phyloP scores from a whole-genome alignment of 2,329 filamentous ascomycete species.

The Aspergillus sp. region DNA sequence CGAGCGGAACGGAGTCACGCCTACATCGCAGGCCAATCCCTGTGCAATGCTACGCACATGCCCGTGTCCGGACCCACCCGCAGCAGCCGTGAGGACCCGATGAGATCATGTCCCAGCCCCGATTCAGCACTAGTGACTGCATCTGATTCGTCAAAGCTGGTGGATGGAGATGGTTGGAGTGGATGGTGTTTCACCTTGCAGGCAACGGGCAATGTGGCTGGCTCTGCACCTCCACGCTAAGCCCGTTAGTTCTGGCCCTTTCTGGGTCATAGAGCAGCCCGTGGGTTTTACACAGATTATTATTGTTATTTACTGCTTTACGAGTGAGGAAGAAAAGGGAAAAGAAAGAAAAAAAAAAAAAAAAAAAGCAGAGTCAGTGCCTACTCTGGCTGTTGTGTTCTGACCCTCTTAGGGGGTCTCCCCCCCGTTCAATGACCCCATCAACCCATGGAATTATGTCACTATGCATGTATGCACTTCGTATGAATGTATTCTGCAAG shows the following conservation, averaged over 20 bases:
- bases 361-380: too few relatives aligned
- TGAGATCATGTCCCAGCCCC: slow-evolving; percentile 9
- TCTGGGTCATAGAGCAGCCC: not conserved
- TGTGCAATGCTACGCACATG: slow-evolving; percentile 8
- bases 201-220: slow-evolving; percentile 18
- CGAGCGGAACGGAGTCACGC: not conserved
- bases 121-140: slow-evolving; percentile 1
- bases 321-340: not conserved
- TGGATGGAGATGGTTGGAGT: not conserved
- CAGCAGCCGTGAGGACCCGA: slow-evolving; percentile 1
- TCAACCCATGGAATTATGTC: too few relatives aligned
- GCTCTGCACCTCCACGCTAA: slow-evolving; percentile 10
- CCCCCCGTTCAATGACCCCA: too few relatives aligned
- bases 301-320: not conserved
- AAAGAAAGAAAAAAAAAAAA: too few relatives aligned
- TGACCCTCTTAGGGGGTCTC: too few relatives aligned
- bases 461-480: too few relatives aligned
- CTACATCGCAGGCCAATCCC: slow-evolving; percentile 2
- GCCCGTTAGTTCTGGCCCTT: slow-evolving; percentile 2
- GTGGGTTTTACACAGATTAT: slow-evolving; percentile 1
- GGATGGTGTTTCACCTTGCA: slow-evolving; percentile 20
- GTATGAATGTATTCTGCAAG: too few relatives aligned
- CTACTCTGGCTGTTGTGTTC: too few relatives aligned
- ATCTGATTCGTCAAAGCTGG: slow-evolving; percentile 9
- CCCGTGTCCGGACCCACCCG: not conserved